phyloP scores from a whole-genome alignment of 345 rosid genomes.

The Garcia nutans region DNA sequence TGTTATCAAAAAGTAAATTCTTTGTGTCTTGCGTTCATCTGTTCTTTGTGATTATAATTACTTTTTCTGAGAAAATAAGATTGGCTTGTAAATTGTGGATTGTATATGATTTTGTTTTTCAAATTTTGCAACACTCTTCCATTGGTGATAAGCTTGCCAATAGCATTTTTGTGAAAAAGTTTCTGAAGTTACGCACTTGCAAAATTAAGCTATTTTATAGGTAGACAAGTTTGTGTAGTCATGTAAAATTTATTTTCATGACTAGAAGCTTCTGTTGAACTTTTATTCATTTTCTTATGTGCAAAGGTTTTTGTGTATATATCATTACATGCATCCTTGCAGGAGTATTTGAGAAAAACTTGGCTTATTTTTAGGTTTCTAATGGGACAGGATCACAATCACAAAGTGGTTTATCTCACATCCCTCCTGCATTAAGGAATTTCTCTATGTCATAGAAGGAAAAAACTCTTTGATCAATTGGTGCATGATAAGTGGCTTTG shows the following conservation, averaged over 20 bases:
- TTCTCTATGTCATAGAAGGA: conserved; percentile 84
- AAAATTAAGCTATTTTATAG: not conserved
- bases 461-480: conserved; percentile 70
- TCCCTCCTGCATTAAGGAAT: conserved; percentile 75
- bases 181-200: not conserved
- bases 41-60: not conserved
- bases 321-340: not conserved
- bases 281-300: not conserved
- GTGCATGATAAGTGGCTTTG: conserved; percentile 78
- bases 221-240: not conserved
- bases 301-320: not conserved
- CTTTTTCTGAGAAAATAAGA: not conserved
- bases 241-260: not conserved
- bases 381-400: conserved; percentile 39
- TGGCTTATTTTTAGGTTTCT: conserved; percentile 39
- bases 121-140: too few relatives aligned
- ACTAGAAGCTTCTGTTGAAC: not conserved
- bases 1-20: not conserved
- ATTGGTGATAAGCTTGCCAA: too few relatives aligned
- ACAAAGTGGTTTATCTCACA: conserved; percentile 36
- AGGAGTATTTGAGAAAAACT: conserved; percentile 17
- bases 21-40: not conserved
- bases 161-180: too few relatives aligned
- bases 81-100: not conserved
- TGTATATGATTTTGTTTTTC: too few relatives aligned